Percentiles rank a stretch among this genome's conserved stretches.
These are phyloP conservation scores for Cotoneaster glaucophyllus DNA, from an alignment of 306 rosid species.

Conservation along the genomic window DNA sequence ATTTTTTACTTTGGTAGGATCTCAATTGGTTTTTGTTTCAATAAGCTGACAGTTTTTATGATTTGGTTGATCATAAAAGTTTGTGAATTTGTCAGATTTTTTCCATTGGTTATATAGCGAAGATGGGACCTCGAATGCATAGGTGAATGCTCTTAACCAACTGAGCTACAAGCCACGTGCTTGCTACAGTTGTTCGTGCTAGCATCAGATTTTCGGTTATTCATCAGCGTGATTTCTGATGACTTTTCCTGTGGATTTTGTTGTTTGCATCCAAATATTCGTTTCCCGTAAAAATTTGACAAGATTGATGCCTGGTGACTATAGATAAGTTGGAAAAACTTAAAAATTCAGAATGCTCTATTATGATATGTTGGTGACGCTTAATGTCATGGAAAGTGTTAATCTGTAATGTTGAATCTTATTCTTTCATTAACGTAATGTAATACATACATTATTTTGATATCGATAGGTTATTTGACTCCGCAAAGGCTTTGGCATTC, in stretches of 20 bases:
- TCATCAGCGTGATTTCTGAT: not conserved
- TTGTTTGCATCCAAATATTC: not conserved
- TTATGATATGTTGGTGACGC: not conserved
- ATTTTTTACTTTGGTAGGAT: no score
- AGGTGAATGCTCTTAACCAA: no score
- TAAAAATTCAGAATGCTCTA: not conserved
- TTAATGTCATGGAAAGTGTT: not conserved
- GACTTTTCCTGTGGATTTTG: not conserved
- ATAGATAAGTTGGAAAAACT: not conserved
- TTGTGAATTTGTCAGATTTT: not conserved
- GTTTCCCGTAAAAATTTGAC: not conserved
- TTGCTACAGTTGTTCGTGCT: not conserved
- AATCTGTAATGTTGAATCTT: not conserved
- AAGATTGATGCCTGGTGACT: not conserved
- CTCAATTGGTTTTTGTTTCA: no score
- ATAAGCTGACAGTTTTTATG: not conserved
- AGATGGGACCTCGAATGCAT: no score
- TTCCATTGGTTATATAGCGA: not conserved
- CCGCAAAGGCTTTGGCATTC: constrained; percentile 86
- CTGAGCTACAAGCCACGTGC: no score
- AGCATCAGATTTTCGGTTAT: not conserved
- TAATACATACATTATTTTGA: not conserved
- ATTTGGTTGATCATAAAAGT: not conserved
- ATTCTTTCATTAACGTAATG: not conserved
- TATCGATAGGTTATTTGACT: constrained; percentile 65